Conservation (phyloP, 805 yeast genomes). For the Teunomyces funiuensis region DNA sequence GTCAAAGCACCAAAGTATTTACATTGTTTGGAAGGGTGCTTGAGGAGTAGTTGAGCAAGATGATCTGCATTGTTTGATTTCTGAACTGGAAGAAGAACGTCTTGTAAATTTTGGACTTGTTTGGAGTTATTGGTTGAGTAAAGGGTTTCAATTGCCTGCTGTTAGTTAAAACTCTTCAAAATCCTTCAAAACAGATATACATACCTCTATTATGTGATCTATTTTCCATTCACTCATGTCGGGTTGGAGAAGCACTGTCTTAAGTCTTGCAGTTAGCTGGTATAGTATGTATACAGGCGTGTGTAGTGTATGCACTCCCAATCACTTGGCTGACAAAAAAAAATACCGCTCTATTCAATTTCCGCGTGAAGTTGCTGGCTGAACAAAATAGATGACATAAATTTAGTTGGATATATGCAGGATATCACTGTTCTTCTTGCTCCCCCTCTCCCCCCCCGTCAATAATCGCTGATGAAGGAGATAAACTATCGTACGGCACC, state of each 20-base stretch:
- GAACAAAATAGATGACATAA: background rate
- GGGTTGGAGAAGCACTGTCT: too few species aligned
- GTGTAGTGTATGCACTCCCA: background rate
- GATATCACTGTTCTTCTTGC: too few species aligned
- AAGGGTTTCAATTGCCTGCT: constrained; percentile 40
- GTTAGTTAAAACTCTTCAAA: background rate
- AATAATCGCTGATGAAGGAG: background rate
- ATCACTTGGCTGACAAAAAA: too few species aligned
- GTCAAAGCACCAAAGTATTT: constrained; percentile 84
- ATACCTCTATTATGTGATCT: constrained; percentile 8
- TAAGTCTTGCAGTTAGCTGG: background rate
- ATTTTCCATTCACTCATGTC: constrained; percentile 6
- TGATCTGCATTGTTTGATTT: constrained; percentile 53
- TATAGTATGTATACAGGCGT: background rate
- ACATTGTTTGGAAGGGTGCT: constrained; percentile 42
- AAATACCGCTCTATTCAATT: too few species aligned
- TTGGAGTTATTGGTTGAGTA: constrained; percentile 42
- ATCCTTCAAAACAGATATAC: background rate
- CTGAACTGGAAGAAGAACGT: constrained; percentile 58
- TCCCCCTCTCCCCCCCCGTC: too few species aligned
- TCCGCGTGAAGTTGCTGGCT: background rate
- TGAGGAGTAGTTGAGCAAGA: constrained; percentile 56
- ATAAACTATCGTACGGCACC: constrained; percentile 5
- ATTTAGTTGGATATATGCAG: background rate
- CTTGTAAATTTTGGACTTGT: constrained; percentile 47